Percentiles rank a stretch among this genome's conserved stretches.
phyloP scores from a whole-genome alignment of 1,284 basidiomycete species.

The Pascua guehoae region DNA sequence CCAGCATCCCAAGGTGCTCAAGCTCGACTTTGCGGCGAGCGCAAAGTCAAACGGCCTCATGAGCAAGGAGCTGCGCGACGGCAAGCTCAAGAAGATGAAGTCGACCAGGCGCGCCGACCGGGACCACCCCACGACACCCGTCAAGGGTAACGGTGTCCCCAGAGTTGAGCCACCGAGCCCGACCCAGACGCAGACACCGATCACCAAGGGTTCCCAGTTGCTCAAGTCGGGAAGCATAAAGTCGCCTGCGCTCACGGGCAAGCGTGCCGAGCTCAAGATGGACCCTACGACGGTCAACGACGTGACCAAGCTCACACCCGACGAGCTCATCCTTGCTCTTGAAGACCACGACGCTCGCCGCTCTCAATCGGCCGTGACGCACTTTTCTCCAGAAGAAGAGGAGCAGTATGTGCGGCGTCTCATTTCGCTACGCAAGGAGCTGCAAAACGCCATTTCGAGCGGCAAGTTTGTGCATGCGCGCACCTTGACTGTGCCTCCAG shows the following conservation, averaged over 20 bases:
- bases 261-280: slow-evolving; percentile 31
- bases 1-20: slow-evolving; percentile 37
- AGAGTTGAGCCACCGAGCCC: slow-evolving; percentile 15
- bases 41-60: slow-evolving; percentile 38
- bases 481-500: slow-evolving; percentile 42
- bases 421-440: slow-evolving; percentile 50
- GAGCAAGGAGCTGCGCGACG: slow-evolving; percentile 26
- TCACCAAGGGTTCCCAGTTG: not conserved
- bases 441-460: slow-evolving; percentile 44
- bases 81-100: slow-evolving; percentile 25
- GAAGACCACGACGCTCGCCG: slow-evolving; percentile 49
- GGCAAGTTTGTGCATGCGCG: slow-evolving; percentile 49
- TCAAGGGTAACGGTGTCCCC: not conserved
- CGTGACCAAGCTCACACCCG: slow-evolving; percentile 48
- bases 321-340: slow-evolving; percentile 50
- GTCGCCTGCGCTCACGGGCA: slow-evolving; percentile 43
- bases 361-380: slow-evolving; percentile 44
- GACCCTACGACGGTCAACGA: slow-evolving; percentile 26
- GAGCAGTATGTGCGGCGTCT: slow-evolving; percentile 52
- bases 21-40: slow-evolving; percentile 42
- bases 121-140: no score
- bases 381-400: slow-evolving; percentile 49
- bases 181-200: slow-evolving; percentile 5
- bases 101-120: slow-evolving; percentile 1
- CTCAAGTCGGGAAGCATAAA: slow-evolving; percentile 1